Base-by-base conservation (phyloP, 2,329 filamentous ascomycete species). In the Xylaria multiplex region DNA sequence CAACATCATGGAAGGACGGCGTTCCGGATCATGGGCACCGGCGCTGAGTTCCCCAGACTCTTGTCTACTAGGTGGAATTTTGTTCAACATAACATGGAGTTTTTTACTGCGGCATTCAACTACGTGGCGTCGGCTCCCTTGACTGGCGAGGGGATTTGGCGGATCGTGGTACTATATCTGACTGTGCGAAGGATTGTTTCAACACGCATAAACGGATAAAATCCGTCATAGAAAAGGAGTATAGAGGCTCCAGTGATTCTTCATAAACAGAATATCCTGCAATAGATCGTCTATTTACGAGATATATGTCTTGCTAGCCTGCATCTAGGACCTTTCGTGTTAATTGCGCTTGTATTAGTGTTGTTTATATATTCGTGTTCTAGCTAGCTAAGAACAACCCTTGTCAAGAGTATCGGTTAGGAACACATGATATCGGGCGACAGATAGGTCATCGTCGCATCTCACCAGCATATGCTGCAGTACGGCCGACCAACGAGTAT, bases 1-100 rank as follows among this genome's bases (percentile, higher is more conserved):
- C 64, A 67, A 67, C 67, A 67, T 67, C 60, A 62, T 67, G 67
- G 67, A 62, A 64, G 3, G 37, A 64, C 56, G 67, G 67, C 60
- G 67, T 69, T 54, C 40, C 6, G 56, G 60, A 35, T 67, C 13
- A 13, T 64, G 54, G 37, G 50, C 35, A 24, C 30, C 42, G 57
- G 65, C 54, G 58, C 62, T 37, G 46, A 48, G 46, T 59, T 40
- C 22, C 52, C 4, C 14, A 53, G 32, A 48, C 50, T 65, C 45
- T 49, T 1, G 19, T 24, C 40, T 52, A 59, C 46, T 53, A 48
- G 32, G 49, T 49, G 58, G 62, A 62, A 46, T 54, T 64, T 40
- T 61, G 30, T 69, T 69, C 67, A 69, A 69, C 67, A 69, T 62
- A 24, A 52, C n/a, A 55, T 56, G 61, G 54, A 56, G 32, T 14